Evolutionary conservation across 306 rosid genomes (phyloP).

Genomic region (Quercus alba): DNA sequence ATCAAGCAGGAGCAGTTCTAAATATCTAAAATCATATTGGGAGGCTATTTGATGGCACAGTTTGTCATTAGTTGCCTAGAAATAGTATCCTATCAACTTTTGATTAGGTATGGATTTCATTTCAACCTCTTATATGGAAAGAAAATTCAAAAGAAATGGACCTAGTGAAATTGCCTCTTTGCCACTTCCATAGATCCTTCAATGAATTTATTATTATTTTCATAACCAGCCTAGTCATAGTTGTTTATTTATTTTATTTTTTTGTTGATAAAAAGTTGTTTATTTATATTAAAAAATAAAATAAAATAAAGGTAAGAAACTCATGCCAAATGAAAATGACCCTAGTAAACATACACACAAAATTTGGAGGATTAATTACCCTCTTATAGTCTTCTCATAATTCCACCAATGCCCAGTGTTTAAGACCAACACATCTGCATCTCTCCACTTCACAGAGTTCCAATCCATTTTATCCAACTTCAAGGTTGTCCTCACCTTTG

Average conservation of each 20-base stretch:
- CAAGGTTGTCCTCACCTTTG: constrained; percentile 50
- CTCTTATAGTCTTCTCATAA: constrained; percentile 72
- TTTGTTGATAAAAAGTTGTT: background rate
- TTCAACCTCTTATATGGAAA: background rate
- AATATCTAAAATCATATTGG: background rate
- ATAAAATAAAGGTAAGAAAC: background rate
- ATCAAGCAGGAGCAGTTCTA: background rate
- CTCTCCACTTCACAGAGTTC: constrained; percentile 65
- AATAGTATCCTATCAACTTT: background rate
- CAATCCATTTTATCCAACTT: constrained; percentile 89
- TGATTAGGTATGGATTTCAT: background rate
- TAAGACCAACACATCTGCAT: constrained; percentile 70
- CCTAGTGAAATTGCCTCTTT: background rate
- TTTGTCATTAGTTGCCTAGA: background rate
- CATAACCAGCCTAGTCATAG: background rate
- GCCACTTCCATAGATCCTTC: background rate
- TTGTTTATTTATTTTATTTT: background rate
- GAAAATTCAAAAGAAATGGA: background rate
- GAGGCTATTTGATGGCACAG: background rate
- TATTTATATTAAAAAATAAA: background rate
- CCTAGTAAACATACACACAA: background rate
- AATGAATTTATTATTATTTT: background rate
- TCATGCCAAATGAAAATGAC: background rate
- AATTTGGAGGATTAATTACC: constrained; percentile 37
- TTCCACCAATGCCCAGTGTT: constrained; percentile 98